Evolutionary conservation across 177 flowering plant genomes (phyloP), one percentile per base, ranked within the genome.

Genomic region (Vitis hybrid): DNA sequence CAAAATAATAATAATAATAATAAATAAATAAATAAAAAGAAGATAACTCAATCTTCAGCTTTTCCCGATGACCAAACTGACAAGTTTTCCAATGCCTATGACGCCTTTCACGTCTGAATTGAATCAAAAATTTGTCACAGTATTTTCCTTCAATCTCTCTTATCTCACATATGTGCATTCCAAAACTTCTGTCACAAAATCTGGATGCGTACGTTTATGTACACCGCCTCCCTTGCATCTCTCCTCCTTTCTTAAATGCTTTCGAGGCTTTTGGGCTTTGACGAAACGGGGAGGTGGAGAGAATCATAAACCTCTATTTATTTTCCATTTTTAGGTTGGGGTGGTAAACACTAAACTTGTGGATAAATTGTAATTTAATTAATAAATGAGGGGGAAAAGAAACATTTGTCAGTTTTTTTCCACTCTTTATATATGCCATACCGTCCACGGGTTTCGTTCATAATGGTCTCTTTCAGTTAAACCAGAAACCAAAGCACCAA

Each of bases 131-230:
- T 5, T 39, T 5, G 8, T 39, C 48, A 39, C 48, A 39, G 48
- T 39, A 39, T 39, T 39, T 39, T 39, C 48, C 9, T 39, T 39
- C 48, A 5, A 1, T 39, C 48, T 39, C 9, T 39, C 5, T 3
- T 29, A 29, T 29, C 31, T 29, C 31, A 3, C 31, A 29, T 29
- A 4, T 29, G 0, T 29, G 31, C 31, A 29, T 29, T 29, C 31
- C 31, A 29, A 29, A 29, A 29, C 31, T 20, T 15, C 65, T 71
- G 72, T 70, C 82, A 76, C 73, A 70, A 76, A 70, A 73, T 79
- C 82, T 76, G 77, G 77, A 71, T 79, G 75, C 59, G 70, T 70
- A 72, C 74, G 76, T 70, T 63, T 67, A 53, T 53, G 78, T 63
- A 50, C 65, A 33, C 67, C 71, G 75, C 77, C 75, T 62, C 72